These are phyloP conservation scores for Salix udensis DNA, from an alignment of 345 rosid genomes.

Conservation along the genomic window DNA sequence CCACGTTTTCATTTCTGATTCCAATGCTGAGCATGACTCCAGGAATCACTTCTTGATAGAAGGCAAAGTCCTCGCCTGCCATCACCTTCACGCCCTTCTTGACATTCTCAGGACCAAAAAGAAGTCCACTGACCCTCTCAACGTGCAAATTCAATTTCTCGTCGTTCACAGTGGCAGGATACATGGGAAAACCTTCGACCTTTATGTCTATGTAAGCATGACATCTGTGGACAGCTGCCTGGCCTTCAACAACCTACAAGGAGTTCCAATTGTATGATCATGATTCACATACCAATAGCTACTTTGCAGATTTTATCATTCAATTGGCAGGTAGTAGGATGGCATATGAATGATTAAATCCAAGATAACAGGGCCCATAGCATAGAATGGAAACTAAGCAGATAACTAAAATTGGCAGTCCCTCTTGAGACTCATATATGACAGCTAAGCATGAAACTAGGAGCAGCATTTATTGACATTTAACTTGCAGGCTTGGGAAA, in stretches of 20 bases:
- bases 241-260: constrained; percentile 57
- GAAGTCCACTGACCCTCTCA: constrained; percentile 41
- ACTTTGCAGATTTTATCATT: not conserved
- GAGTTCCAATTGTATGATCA: constrained; percentile 8
- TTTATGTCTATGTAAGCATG: constrained; percentile 43
- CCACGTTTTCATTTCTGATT: constrained; percentile 57
- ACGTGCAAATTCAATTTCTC: constrained; percentile 47
- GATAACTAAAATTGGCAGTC: not conserved
- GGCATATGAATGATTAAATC: not conserved
- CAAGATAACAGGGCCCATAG: not conserved
- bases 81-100: constrained; percentile 39
- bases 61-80: constrained; percentile 88
- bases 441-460: not conserved
- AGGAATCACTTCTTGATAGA: constrained; percentile 69
- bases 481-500: not conserved
- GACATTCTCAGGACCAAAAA: constrained; percentile 61
- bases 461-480: not conserved
- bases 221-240: constrained; percentile 68
- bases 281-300: not conserved
- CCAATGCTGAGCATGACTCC: constrained; percentile 70
- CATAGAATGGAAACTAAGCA: not conserved
- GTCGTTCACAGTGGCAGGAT: constrained; percentile 70
- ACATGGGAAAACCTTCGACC: constrained; percentile 41
- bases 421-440: not conserved
- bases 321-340: not conserved